Percentiles rank a stretch among this genome's conserved stretches.
Evolutionary conservation across 1,284 basidiomycete species (phyloP).

Genomic region (Pterula multifida): DNA sequence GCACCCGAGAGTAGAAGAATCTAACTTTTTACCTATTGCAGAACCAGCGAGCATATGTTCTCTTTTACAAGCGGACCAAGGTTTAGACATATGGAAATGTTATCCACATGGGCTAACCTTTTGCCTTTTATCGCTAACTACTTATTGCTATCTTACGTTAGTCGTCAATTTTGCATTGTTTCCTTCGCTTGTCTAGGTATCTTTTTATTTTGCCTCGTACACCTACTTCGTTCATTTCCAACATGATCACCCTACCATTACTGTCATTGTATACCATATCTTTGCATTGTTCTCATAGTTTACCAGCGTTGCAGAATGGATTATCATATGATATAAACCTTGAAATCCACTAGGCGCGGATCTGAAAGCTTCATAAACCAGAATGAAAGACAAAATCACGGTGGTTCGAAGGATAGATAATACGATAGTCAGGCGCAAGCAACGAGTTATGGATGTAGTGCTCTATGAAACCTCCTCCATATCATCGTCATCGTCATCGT

Average conservation of each 20-base stretch:
- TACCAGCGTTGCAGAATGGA: background rate
- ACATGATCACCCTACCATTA: background rate
- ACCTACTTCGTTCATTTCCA: too few species aligned
- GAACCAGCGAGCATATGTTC: conserved; percentile 80
- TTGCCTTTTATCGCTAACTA: conserved; percentile 11
- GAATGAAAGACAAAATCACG: too few species aligned
- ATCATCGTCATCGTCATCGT: conserved; percentile 38
- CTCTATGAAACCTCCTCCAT: conserved; percentile 42
- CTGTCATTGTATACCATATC: background rate
- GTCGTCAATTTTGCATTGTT: conserved; percentile 1
- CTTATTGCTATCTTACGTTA: background rate
- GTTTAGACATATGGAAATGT: conserved; percentile 22
- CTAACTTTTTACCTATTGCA: conserved; percentile 20
- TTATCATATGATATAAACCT: too few species aligned
- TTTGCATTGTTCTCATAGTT: background rate
- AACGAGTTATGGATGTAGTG: background rate
- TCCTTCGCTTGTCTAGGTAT: background rate
- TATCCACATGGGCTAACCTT: background rate
- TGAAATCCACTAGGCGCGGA: too few species aligned
- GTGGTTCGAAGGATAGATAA: background rate
- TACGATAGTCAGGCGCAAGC: background rate
- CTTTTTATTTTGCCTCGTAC: background rate
- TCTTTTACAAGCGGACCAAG: conserved; percentile 74
- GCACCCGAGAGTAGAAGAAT: background rate
- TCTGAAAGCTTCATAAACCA: too few species aligned